These are phyloP conservation scores for Immersiporthe knoxdaviesiana DNA, from an alignment of 2,329 filamentous ascomycete species.

Conservation along the genomic window DNA sequence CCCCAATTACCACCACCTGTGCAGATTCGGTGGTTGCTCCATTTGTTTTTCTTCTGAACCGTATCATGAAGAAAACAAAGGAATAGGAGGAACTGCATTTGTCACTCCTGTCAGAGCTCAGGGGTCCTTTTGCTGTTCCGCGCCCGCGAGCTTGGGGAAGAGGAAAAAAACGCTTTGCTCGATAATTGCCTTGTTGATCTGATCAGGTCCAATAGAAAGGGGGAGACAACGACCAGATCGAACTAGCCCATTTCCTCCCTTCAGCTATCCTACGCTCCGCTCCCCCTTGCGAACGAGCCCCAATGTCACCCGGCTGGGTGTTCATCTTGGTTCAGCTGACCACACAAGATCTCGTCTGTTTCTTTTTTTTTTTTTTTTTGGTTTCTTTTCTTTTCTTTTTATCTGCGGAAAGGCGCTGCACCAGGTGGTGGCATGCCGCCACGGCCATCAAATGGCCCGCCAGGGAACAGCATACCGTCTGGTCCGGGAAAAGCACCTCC, in stretches of 20 bases:
- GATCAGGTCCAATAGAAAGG: background rate
- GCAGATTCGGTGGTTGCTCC: background rate
- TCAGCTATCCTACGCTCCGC: no score
- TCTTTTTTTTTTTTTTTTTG: background rate
- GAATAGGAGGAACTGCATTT: background rate
- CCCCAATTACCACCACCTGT: background rate
- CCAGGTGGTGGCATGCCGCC: conserved; percentile 47
- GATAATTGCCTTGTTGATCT: background rate
- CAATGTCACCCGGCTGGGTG: no score
- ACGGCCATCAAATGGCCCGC: conserved; percentile 52
- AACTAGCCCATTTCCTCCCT: no score
- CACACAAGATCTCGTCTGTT: background rate
- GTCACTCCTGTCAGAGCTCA: background rate
- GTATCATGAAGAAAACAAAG: background rate
- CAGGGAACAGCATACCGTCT: conserved; percentile 52
- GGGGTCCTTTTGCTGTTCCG: background rate
- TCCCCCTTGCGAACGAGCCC: no score
- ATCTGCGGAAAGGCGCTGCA: conserved; percentile 29
- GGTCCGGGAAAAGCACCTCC: conserved; percentile 61
- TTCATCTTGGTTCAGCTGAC: background rate
- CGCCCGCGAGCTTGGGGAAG: background rate
- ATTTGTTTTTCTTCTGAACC: background rate
- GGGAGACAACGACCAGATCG: no score
- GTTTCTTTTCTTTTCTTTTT: background rate
- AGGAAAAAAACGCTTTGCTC: no score